These are phyloP conservation scores for Excoecaria cochinchinensis DNA, from an alignment of 345 rosid genomes.

Conservation along the genomic window DNA sequence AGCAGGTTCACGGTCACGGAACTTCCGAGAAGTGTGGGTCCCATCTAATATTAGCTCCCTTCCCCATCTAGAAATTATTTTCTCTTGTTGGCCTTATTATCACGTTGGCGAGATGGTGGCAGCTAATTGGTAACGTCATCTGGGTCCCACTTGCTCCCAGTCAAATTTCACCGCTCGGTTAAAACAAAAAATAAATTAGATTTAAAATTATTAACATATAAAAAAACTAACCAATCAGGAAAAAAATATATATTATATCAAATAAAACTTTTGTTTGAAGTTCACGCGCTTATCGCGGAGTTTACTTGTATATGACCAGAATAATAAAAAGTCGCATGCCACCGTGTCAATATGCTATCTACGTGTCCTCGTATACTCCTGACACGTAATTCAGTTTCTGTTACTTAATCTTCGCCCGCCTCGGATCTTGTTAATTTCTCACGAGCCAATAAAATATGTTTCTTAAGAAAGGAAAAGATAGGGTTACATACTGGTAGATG, in stretches of 20 bases:
- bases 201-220: not conserved
- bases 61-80: constrained; percentile 52
- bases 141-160: constrained; percentile 34
- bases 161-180: constrained; percentile 46
- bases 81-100: constrained; percentile 45
- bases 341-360: constrained; percentile 31
- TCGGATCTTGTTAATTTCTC: constrained; percentile 45
- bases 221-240: not conserved
- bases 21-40: constrained; percentile 66
- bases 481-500: constrained; percentile 5
- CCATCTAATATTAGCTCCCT: constrained; percentile 34
- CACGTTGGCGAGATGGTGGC: constrained; percentile 49
- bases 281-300: constrained; percentile 29
- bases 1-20: constrained; percentile 61
- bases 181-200: not conserved
- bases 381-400: constrained; percentile 30
- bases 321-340: constrained; percentile 12
- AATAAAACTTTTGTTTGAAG: constrained; percentile 4
- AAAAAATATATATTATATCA: too few relatives aligned
- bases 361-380: not conserved
- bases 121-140: constrained; percentile 52
- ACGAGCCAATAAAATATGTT: constrained; percentile 25
- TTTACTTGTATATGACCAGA: not conserved
- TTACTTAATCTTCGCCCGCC: constrained; percentile 36
- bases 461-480: constrained; percentile 11